phyloP scores from a whole-genome alignment of 2,329 filamentous ascomycete species.

The Epichloe gansuensis region DNA sequence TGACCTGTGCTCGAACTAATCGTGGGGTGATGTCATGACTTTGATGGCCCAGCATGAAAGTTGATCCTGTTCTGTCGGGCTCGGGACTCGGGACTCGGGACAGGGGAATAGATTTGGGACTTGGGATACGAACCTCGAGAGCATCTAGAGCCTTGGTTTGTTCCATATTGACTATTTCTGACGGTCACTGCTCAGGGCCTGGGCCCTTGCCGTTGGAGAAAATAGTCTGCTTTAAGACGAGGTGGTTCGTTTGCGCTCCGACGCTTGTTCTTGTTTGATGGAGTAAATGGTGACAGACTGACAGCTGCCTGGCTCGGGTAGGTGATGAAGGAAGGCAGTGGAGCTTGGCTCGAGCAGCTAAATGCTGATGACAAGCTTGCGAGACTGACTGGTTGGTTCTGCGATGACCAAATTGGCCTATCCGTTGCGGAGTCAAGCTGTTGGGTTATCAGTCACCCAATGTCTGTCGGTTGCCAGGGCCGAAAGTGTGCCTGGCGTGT shows the following conservation, averaged over 20 bases:
- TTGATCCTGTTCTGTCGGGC: not conserved
- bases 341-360: not conserved
- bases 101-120: not conserved
- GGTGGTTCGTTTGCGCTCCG: not conserved
- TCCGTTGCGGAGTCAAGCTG: too few relatives aligned
- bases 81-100: not conserved
- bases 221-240: not conserved
- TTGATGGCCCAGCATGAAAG: not conserved
- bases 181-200: conserved; percentile 5
- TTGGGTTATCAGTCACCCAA: too few relatives aligned
- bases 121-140: conserved; percentile 36
- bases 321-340: not conserved
- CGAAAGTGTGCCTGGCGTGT: too few relatives aligned
- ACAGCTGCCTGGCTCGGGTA: not conserved
- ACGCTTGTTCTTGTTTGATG: not conserved
- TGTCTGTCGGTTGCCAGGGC: too few relatives aligned
- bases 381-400: not conserved
- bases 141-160: conserved; percentile 57
- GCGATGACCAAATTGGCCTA: not conserved
- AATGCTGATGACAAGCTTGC: too few relatives aligned
- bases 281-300: not conserved
- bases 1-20: not conserved
- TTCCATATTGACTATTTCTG: conserved; percentile 47
- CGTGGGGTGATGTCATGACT: not conserved
- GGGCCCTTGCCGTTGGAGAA: not conserved